Base-by-base conservation (phyloP, 1,139 yeast genomes). In the Insectozyma bohioensis region DNA sequence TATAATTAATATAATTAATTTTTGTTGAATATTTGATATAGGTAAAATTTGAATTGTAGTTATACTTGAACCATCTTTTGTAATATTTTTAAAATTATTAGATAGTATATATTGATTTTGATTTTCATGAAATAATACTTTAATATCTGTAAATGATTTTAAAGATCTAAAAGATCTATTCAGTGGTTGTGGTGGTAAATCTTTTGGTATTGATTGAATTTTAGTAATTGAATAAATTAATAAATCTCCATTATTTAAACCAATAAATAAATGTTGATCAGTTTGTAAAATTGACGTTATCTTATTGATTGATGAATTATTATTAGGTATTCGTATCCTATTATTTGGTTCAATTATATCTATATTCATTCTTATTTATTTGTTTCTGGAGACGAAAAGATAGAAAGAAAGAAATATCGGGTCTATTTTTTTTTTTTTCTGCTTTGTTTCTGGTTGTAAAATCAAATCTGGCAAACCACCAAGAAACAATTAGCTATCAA, bases 161-260 rank as follows among this genome's bases (percentile, higher is more conserved):
- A 51, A 26, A 3, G 43, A 33, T 4, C 40, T 23, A 12, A 40
- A 29, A 18, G 46, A 39, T 27, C 28, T 26, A 8, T 31, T 24
- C 24, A 34, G 32, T 5, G 39, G 25, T 12, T 24, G 26, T 24
- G 31, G 28, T 24, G 27, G 27, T 25, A 14, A 18, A 10, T 16
- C 17, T 21, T 29, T 27, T 11, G 20, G 25, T 3, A 9, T 9
- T 3, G 20, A 28, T 24, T 20, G 22, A 9, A 26, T 21, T 12
- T 21, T 25, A 13, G 24, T 19, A 9, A 25, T 20, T 15, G 22
- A 7, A 19, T 27, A 17, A 18, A 24, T 8, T 16, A 51, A 36
- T 11, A 68, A 42, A 41, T 63, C 69, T 2, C 74, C 74, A 43
- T 62, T 61, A 35, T 49, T 35, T 18, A 58, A 51, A 2, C 74